A percentile compares a stretch with the other conserved stretches of the same genome.
phyloP scores from a whole-genome alignment of 202 grass and related monocot species.

The Dendrocalamus latiflorus region DNA sequence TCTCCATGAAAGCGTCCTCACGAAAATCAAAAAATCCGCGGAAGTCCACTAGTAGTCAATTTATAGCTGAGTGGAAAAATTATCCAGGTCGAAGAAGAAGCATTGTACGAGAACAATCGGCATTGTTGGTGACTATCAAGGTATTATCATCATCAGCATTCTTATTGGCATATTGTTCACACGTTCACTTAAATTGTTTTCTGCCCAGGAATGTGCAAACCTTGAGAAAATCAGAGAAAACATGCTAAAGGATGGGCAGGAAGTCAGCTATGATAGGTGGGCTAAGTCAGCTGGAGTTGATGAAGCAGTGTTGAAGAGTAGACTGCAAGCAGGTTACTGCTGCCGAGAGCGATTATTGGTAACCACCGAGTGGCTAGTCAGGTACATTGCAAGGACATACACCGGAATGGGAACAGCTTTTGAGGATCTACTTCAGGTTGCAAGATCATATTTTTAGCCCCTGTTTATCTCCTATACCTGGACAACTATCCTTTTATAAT shows the following conservation, averaged over 20 bases:
- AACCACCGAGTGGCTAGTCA: constrained; percentile 58
- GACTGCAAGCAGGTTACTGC: constrained; percentile 52
- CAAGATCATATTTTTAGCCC: not conserved
- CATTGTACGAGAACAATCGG: constrained; percentile 52
- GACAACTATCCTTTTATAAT: not conserved
- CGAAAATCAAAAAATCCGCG: constrained; percentile 24
- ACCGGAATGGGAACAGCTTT: constrained; percentile 62
- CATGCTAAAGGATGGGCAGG: constrained; percentile 45
- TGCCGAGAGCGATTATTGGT: constrained; percentile 63
- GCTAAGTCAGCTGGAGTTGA: constrained; percentile 68
- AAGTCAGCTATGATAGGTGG: constrained; percentile 53
- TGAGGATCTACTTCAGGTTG: constrained; percentile 87
- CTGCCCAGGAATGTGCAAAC: constrained; percentile 51
- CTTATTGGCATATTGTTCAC: not conserved
- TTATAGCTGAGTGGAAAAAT: constrained; percentile 47
- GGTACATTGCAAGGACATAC: constrained; percentile 67
- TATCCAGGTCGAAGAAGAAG: constrained; percentile 28
- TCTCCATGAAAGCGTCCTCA: constrained; percentile 8
- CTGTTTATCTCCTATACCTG: not conserved
- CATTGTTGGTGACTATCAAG: constrained; percentile 66
- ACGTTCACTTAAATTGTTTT: not conserved
- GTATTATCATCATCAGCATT: constrained; percentile 12
- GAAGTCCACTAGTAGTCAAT: constrained; percentile 31
- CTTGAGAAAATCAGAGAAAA: constrained; percentile 63
- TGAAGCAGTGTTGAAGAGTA: constrained; percentile 41